Conservation (phyloP, 2,329 filamentous ascomycete species). For the Fusarium tupiense region DNA sequence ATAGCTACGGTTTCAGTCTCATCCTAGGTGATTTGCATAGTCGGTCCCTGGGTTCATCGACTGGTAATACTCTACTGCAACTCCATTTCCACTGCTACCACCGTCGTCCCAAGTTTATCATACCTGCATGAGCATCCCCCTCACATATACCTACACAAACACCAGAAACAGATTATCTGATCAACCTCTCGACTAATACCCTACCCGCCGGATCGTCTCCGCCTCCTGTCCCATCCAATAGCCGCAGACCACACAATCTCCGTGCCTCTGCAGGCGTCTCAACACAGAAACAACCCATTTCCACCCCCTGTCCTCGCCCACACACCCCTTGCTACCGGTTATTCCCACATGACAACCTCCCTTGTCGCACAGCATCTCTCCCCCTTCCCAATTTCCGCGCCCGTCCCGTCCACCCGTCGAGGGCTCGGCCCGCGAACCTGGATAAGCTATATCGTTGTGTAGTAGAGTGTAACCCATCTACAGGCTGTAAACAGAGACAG, state of each 20-base stretch:
- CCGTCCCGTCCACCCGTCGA: conserved; percentile 19
- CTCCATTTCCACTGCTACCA: not conserved
- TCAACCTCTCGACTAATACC: conserved; percentile 2
- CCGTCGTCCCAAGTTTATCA: conserved; percentile 3
- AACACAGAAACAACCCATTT: conserved; percentile 26
- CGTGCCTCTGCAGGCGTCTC: conserved; percentile 22
- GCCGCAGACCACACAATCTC: conserved; percentile 8
- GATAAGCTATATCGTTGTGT: conserved; percentile 9
- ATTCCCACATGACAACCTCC: conserved; percentile 33
- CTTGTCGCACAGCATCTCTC: conserved; percentile 16
- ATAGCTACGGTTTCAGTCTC: not conserved
- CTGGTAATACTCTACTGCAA: not conserved
- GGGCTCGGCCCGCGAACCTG: conserved; percentile 28
- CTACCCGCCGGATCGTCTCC: conserved; percentile 9
- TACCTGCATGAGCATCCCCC: not conserved
- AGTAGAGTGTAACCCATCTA: conserved; percentile 2
- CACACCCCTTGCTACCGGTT: conserved; percentile 15
- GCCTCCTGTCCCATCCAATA: conserved; percentile 8
- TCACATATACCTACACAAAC: not conserved
- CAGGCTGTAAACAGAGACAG: conserved; percentile 1
- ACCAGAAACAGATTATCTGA: conserved; percentile 4
- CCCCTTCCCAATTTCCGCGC: not conserved
- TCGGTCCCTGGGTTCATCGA: not conserved
- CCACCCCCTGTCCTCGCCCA: conserved; percentile 16
- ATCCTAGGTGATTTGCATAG: not conserved